Evolutionary conservation across 2,329 filamentous ascomycete species (phyloP).

Genomic region (Calonectria fujianensis): DNA sequence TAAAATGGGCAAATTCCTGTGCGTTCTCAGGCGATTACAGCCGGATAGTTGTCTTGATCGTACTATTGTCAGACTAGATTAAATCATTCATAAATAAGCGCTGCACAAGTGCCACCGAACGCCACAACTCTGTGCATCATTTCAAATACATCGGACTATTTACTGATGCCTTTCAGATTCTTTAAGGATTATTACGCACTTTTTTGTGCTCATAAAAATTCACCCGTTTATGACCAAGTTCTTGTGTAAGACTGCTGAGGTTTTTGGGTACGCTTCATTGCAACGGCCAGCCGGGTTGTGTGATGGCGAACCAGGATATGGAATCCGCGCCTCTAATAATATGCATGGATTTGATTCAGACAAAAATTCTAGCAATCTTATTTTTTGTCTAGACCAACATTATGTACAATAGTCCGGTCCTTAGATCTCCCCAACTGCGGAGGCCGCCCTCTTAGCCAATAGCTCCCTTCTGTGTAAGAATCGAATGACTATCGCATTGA

Average conservation of each 20-base stretch:
- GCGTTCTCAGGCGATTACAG: constrained; percentile 13
- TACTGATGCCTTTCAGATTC: no score
- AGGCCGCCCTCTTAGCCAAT: constrained; percentile 34
- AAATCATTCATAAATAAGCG: neutral
- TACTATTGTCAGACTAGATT: constrained; percentile 29
- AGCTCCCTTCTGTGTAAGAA: constrained; percentile 67
- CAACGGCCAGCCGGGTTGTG: neutral
- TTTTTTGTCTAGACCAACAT: no score
- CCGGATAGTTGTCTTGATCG: constrained; percentile 26
- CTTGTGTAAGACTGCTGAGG: neutral
- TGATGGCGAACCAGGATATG: neutral
- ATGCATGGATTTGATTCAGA: neutral
- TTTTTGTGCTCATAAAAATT: neutral
- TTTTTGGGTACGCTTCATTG: neutral
- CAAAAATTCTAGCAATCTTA: neutral
- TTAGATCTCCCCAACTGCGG: constrained; percentile 36
- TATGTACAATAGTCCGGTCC: neutral
- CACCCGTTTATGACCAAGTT: neutral
- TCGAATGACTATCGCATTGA: constrained; percentile 68
- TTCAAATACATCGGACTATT: neutral
- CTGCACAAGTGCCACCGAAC: neutral
- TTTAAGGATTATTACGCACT: neutral
- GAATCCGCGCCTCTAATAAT: neutral
- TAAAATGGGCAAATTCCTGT: neutral
- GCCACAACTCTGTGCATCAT: neutral